Evolutionary conservation across 2,329 filamentous ascomycete genomes (phyloP), one percentile per base, ranked within the genome.

Genomic region (Pseudogymnoascus sp.): DNA sequence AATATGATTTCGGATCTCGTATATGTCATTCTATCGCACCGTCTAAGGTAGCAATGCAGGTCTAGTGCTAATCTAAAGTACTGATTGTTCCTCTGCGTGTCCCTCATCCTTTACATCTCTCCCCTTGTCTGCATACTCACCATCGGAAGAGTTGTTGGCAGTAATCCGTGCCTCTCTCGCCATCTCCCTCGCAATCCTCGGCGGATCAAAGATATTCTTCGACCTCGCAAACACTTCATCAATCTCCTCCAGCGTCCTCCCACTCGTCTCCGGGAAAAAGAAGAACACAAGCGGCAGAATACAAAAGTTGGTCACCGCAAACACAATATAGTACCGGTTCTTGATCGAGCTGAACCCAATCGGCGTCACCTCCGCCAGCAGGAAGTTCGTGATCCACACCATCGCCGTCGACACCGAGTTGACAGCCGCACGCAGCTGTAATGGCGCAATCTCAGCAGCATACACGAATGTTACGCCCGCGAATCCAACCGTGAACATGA

Each of bases 221-320:
- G 47, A 53, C 47, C 83, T 83, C 70, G 76, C 62, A 14, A 58
- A 58, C 7, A 58, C 37, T 20, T 37, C 37, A 41, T 58, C 82
- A 77, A 87, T 84, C 67, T 87, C 84, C 66, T 87, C 85, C 0
- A 87, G 75, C 0, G 81, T 82, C 1, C 85, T 71, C 0, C 82
- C 76, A 68, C 85, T 86, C 0, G 84, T 86, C 71, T 87, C 84
- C 0, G 83, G 84, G 2, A 85, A 84, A 66, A 84, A 78, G 69
- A 83, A 84, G 75, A 80, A 86, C 43, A 86, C 79, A 59, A 84
- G 84, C 0, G 72, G 72, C 22, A 74, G 70, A 7, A 68, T 63
- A 22, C 69, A 35, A 2, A 67, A 64, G 39, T 68, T 53, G 3
- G 71, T 62, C 22, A 62, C 65, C 57, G 64, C 66, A 58, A 68